phyloP scores from a whole-genome alignment of 495 filamentous ascomycete species.

The Podospora appendiculata region DNA sequence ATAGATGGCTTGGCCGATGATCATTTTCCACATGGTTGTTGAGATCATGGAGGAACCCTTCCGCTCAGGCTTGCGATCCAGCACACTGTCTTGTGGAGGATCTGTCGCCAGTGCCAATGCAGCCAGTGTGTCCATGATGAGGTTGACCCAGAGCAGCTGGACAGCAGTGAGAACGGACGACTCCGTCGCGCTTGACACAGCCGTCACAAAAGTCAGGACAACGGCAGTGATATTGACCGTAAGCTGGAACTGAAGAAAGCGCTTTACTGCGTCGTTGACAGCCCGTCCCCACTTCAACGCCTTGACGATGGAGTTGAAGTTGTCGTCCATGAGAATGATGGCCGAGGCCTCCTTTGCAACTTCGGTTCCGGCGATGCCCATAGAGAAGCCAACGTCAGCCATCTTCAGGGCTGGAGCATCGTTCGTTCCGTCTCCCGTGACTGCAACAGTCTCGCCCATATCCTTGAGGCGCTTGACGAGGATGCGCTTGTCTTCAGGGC shows the following conservation, averaged over 20 bases:
- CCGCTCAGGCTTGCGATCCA: slow-evolving; percentile 77
- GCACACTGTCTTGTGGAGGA: slow-evolving; percentile 67
- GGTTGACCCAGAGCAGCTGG: slow-evolving; percentile 84
- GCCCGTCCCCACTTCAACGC: slow-evolving; percentile 86
- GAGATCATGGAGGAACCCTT: slow-evolving; percentile 72
- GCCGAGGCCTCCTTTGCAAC: slow-evolving; percentile 92
- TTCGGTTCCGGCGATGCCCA: slow-evolving; percentile 86
- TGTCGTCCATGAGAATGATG: slow-evolving; percentile 88
- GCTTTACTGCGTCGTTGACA: slow-evolving; percentile 85
- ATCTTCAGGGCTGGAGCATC: slow-evolving; percentile 80
- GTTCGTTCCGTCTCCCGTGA: slow-evolving; percentile 86
- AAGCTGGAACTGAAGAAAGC: slow-evolving; percentile 87
- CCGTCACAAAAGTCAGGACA: slow-evolving; percentile 71
- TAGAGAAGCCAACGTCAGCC: slow-evolving; percentile 86
- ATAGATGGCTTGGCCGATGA: slow-evolving; percentile 76
- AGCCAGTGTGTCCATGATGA: slow-evolving; percentile 92
- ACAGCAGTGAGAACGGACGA: slow-evolving; percentile 74
- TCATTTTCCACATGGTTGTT: slow-evolving; percentile 94
- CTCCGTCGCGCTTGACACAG: slow-evolving; percentile 59
- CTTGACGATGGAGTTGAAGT: slow-evolving; percentile 80
- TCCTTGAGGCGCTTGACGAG: slow-evolving; percentile 67
- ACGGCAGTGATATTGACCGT: slow-evolving; percentile 90
- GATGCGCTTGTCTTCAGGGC: slow-evolving; percentile 81
- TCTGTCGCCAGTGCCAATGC: slow-evolving; percentile 82
- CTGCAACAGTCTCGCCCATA: slow-evolving; percentile 72